phyloP scores from a whole-genome alignment of 106 monocot species.

The Platanthera guangdongensis region DNA sequence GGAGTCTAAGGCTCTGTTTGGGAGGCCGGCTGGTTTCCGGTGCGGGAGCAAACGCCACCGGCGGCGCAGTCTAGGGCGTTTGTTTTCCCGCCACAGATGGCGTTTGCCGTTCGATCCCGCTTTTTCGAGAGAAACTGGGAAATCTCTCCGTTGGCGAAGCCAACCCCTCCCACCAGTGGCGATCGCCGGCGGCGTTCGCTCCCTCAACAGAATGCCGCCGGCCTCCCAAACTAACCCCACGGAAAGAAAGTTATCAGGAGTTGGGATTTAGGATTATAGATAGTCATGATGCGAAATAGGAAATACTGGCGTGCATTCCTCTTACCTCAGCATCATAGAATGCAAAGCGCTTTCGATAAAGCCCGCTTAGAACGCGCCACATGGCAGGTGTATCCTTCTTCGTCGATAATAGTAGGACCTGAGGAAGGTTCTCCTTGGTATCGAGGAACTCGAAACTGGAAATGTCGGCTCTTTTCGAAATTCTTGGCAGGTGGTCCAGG shows the following conservation, averaged over 20 bases:
- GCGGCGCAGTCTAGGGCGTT: too few relatives aligned
- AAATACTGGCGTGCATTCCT: not conserved
- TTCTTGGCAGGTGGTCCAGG: conserved; percentile 63
- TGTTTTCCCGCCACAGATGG: too few relatives aligned
- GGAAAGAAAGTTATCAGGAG: too few relatives aligned
- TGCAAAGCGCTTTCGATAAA: conserved; percentile 51
- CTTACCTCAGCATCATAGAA: conserved; percentile 85
- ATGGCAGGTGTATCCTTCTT: conserved; percentile 82
- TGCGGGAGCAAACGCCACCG: too few relatives aligned
- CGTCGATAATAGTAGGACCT: conserved; percentile 73
- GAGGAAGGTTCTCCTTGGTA: conserved; percentile 41
- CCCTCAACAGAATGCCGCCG: too few relatives aligned
- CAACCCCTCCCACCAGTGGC: too few relatives aligned
- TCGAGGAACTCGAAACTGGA: conserved; percentile 38
- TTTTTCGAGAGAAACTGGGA: not conserved
- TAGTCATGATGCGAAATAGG: not conserved
- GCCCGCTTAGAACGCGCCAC: conserved; percentile 85
- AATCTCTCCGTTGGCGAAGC: not conserved
- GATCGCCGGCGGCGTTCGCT: too few relatives aligned
- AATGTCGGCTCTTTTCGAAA: conserved; percentile 61
- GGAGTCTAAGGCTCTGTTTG: too few relatives aligned
- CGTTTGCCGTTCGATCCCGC: too few relatives aligned
- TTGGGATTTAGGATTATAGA: too few relatives aligned
- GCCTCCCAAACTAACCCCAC: too few relatives aligned
- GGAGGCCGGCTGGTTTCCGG: too few relatives aligned